Evolutionary conservation across 345 rosid species (phyloP), one percentile per base, ranked within the genome.

Genomic region (Euphorbia tirucalli): DNA sequence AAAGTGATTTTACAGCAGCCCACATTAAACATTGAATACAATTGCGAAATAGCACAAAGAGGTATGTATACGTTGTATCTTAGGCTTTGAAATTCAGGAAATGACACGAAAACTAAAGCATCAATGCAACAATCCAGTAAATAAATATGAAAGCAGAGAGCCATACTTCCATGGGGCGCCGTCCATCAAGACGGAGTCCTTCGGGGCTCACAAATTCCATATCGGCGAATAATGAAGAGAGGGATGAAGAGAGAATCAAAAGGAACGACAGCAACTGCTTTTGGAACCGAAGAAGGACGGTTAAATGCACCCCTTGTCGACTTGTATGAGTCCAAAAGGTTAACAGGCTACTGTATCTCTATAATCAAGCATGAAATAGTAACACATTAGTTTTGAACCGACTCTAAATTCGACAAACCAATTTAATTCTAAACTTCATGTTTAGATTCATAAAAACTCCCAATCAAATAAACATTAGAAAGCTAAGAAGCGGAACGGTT

Each of bases 141-240:
- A 32, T 5, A 32, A 31, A 56, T 5, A 11, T 4, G 22, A 22
- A 43, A 52, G 30, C 50, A 55, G 0, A 22, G 65, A 46, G 7
- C 0, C 21, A 44, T 74, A 89, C 98, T 76, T 94, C 97, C 71
- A 86, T 71, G 68, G 91, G 93, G 30, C 96, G 96, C 43, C 98
- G 91, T 67, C 98, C 97, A 67, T 87, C 97, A 30, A 86, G 74
- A 31, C 97, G 83, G 48, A 82, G 84, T 62, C 99, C 97, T 88
- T 95, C 97, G 0, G 91, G 97, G 86, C 87, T 95, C 32, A 90
- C 89, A 75, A 65, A 92, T 72, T 92, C 97, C 96, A 92, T 95
- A 39, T 46, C 19, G 37, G 58, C 22, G 21, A 27, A 56, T 31
- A 39, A 35, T 2, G 25, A 30, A 62, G 66, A 7, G 15, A 13